These are phyloP conservation scores for Epichloe aotearoae DNA, from an alignment of 2,329 filamentous ascomycete genomes.

Conservation along the genomic window DNA sequence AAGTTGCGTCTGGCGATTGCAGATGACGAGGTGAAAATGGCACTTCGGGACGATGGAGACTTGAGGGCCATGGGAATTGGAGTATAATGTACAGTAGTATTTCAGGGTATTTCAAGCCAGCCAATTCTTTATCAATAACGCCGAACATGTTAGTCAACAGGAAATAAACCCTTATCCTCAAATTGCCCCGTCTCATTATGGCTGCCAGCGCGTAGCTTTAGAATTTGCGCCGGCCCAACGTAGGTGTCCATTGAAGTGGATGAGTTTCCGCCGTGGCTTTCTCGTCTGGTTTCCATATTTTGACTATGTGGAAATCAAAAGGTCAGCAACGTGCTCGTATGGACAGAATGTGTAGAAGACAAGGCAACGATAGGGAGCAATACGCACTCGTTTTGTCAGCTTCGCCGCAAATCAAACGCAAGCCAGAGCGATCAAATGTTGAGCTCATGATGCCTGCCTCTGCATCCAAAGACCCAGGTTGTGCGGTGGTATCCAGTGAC, in stretches of 20 bases:
- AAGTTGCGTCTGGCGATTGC: slow-evolving; percentile 77
- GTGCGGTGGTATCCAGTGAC: slow-evolving; percentile 75
- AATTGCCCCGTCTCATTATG: not conserved
- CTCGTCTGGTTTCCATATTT: slow-evolving; percentile 93
- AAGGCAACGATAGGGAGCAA: not conserved
- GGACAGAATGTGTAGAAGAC: too few species aligned
- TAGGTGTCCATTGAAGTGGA: slow-evolving; percentile 85
- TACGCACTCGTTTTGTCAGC: slow-evolving; percentile 79
- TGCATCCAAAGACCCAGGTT: slow-evolving; percentile 86
- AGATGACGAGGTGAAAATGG: slow-evolving; percentile 81
- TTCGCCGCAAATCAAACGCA: slow-evolving; percentile 86
- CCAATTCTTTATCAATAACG: not conserved
- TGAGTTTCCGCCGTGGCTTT: slow-evolving; percentile 82
- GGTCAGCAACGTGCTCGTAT: slow-evolving; percentile 31
- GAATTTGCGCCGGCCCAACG: slow-evolving; percentile 62
- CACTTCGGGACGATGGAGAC: slow-evolving; percentile 77
- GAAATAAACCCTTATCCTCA: not conserved
- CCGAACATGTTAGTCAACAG: not conserved
- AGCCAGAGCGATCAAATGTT: slow-evolving; percentile 78
- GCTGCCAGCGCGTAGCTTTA: slow-evolving; percentile 20
- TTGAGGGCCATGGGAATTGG: slow-evolving; percentile 64
- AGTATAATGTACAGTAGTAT: slow-evolving; percentile 19
- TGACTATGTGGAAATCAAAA: slow-evolving; percentile 46
- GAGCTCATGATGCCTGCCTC: slow-evolving; percentile 92
- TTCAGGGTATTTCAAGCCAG: slow-evolving; percentile 6